Base-by-base conservation (phyloP, 2,329 filamentous ascomycete species). In the Stemphylium vesicarium region DNA sequence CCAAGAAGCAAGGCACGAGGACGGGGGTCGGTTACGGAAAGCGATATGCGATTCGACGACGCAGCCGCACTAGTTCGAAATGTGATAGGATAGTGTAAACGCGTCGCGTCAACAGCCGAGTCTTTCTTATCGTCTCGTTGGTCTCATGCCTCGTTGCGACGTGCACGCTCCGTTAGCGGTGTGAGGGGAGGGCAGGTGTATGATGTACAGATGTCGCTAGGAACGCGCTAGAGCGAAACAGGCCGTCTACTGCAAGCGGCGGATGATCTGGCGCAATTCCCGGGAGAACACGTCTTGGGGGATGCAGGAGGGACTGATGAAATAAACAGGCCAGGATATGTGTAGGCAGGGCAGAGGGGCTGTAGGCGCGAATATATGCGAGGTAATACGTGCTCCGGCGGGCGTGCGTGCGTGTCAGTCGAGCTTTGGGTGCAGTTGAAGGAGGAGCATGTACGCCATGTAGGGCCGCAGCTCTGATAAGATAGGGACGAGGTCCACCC, bases 161-260 rank as follows among this genome's bases (percentile, higher is more conserved):
- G 42, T 59, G 46, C 26, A 46, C 41, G 56, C 46, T 33, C 37
- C 46, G 38, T 37, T 56, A 56, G 66, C 56, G 60, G 62, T 59
- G 62, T 51, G 62, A 53, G 59, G 60, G 59, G 59, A 38, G 40
- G 20, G 37, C 24, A 45, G 47, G 55, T 56, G 56, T 59, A 56
- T 57, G 59, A 56, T 60, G 60, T 57, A 59, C 65, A 64, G 57
- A 66, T 64, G 64, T 60, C 56, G 57, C 56, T 52, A 66, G 50
- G 24, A 18, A 40, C 41, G 54, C 62, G 60, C 65, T 68, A 68
- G 53, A 24, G 38, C 59, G 33, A 54, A 60, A 59, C 56, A 57
- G 60, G 60, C 46, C 18, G 49, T 49, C 52, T 53, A 59, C 57
- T 60, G 62, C 57, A 61, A 47, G 45, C 33, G 50, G 53, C 49